Base-by-base conservation (phyloP, 306 rosid species). In the Abrus precatorius region DNA sequence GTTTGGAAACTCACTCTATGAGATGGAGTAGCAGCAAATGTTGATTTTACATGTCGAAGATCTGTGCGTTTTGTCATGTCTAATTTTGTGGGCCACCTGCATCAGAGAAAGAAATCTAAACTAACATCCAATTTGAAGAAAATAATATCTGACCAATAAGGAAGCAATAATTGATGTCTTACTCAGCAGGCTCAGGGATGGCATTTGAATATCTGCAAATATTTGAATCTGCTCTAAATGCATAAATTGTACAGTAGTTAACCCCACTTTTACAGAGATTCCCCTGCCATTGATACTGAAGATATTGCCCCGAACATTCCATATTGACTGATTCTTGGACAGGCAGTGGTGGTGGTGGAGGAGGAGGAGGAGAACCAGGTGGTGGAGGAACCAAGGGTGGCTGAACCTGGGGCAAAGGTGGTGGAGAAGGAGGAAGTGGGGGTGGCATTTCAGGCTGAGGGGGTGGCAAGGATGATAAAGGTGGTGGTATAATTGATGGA, bases 31-130 rank as follows among this genome's bases (percentile, higher is more conserved):
- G 89, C 76, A 45, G 88, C 81, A 86, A 95, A 95, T 77, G 99
- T 90, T 56, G 96, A 86, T 85, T 87, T 90, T 77, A 95, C 95
- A 72, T 93, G 99, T 75, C 80, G 88, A 84, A 89, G 83, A 86
- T 93, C 99, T 63, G 98, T 93, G 47, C 98, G 98, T 86, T 93
- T 95, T 67, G 92, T 93, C 97, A 93, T 95, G 88, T 95, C 98
- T 84, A 95, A 87, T 81, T 93, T 95, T 70, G 91, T 56, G 9
- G 99, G 99, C 98, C 99, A 95, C 82, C 99, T 95, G 83, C 79
- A 83, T 76, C 88, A 93, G 72, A 69, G 20, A 70, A 81, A 79
- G 53, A 45, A 67, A 20, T 55, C 47, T 49, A 49, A 87, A 55
- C 73, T 0, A 28, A 50, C 47, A 48, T 45, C 6, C 10, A 77